Base-by-base conservation (phyloP, 768 basidiomycete genomes). In the Pulveroboletus sp. region DNA sequence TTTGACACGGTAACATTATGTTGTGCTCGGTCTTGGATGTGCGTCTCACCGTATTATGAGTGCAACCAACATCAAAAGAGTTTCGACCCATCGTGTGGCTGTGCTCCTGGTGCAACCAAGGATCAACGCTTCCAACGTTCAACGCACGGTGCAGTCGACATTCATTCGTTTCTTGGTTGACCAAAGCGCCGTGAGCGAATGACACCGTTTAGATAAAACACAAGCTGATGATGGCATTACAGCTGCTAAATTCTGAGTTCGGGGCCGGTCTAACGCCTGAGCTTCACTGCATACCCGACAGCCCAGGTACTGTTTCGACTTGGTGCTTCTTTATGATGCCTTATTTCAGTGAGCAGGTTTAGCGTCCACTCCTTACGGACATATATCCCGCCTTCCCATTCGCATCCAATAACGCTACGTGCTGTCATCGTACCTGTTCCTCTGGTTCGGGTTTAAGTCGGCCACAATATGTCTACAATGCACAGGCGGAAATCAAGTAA, bases 401-500 rank as follows among this genome's bases (percentile, higher is more conserved):
- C 21, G 18, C 35, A 5, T 46, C 30, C 31, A 42, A 42, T 41
- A 43, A 26, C 49, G n/a, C 47, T 39, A 15, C 42, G 33, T 43
- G 39, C 39, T 17, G 10, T 26, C 46, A 40, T 47, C 47, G 38
- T n/a, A 21, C 17, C 33, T 21, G 8, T n/a, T 3, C 42, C 8
- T 32, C 37, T 39, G 18, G 28, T 26, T 40, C 42, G 46, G 28
- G 41, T 40, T n/a, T 39, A 44, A 33, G 33, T 18, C 28, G 44
- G 41, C 27, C 15, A 21, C 31, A 35, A 18, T 33, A 55, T 54
- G 52, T 50, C 57, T 36, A 14, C 52, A 15, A 56, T 73, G 38
- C 78, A 79, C 58, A 60, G 70, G 55, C 69, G 75, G 50, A 76
- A 74, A 60, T 71, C 74, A 5, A 78, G 78, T 59, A 69, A 65